Evolutionary conservation across 257 asterid genomes (phyloP).

Genomic region (Salvia rosmarinus): DNA sequence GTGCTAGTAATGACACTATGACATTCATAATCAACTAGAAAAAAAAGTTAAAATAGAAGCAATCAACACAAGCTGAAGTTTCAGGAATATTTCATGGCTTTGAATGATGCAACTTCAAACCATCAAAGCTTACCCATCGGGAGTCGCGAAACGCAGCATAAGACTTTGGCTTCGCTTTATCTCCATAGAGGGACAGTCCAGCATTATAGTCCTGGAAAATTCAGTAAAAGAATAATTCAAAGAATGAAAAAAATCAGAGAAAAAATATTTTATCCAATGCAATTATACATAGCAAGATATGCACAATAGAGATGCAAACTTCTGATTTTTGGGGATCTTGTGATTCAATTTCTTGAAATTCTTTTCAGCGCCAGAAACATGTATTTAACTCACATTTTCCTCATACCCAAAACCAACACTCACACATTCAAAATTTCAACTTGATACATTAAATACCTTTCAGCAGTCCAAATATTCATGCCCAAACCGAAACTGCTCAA

Average conservation of each 20-base stretch:
- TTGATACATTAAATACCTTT: not conserved
- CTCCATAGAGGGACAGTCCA: conserved; percentile 91
- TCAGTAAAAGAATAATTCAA: conserved; percentile 4
- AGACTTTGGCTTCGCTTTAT: conserved; percentile 85
- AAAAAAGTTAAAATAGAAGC: not conserved
- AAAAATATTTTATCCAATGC: not conserved
- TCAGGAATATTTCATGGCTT: not conserved
- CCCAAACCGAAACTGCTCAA: not conserved
- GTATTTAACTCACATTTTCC: not conserved
- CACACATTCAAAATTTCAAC: not conserved
- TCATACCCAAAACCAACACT: not conserved
- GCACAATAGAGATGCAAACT: not conserved
- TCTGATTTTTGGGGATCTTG: not conserved
- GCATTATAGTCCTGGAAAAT: conserved; percentile 69
- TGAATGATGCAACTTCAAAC: not conserved
- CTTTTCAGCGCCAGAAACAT: not conserved
- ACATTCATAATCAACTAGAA: conserved; percentile 7
- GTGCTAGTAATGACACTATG: too few species aligned
- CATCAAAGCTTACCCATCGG: conserved; percentile 69
- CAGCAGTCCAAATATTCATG: not conserved
- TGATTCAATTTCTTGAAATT: not conserved
- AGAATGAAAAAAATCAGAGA: not conserved
- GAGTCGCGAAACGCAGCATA: conserved; percentile 90
- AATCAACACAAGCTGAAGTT: not conserved
- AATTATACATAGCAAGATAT: not conserved